These are phyloP conservation scores for Parasarocladium wereldwijsianum DNA, from an alignment of 2,329 filamentous ascomycete genomes.

Conservation along the genomic window DNA sequence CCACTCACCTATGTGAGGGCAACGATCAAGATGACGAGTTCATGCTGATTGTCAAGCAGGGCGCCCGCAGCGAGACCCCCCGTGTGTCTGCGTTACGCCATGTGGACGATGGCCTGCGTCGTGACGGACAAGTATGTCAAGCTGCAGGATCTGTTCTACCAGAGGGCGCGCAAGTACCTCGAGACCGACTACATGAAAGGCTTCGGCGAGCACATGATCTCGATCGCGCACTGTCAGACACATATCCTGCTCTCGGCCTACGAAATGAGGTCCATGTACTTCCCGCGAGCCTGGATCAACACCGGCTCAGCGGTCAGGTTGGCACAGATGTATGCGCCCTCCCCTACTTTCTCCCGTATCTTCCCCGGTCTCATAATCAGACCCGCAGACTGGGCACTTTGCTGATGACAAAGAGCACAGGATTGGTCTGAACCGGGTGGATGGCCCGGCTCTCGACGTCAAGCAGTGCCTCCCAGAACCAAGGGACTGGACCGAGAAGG, in stretches of 20 bases:
- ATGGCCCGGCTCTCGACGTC: constrained; percentile 70
- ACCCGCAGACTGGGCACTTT: constrained; percentile 15
- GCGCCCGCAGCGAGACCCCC: constrained; percentile 77
- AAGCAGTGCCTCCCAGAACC: constrained; percentile 82
- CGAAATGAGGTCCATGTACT: constrained; percentile 97
- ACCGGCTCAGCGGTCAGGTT: constrained; percentile 69
- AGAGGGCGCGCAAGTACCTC: constrained; percentile 75
- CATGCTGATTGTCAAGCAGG: constrained; percentile 18
- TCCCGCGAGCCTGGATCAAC: constrained; percentile 89
- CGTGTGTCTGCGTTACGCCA: constrained; percentile 78
- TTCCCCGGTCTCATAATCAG: too few species aligned
- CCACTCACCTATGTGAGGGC: too few species aligned
- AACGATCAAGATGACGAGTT: too few species aligned
- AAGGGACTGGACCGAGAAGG: constrained; percentile 84
- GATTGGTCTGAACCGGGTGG: constrained; percentile 82
- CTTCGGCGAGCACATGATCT: constrained; percentile 79
- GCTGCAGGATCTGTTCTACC: constrained; percentile 80
- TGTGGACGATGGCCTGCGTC: constrained; percentile 89
- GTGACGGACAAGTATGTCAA: constrained; percentile 67
- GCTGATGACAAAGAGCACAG: constrained; percentile 42
- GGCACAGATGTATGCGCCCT: constrained; percentile 56
- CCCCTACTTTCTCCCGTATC: neutral
- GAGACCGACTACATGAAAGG: constrained; percentile 85
- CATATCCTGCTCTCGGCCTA: constrained; percentile 69
- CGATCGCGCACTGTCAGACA: constrained; percentile 71